A percentile compares a stretch with the other conserved stretches of the same genome.
These are phyloP conservation scores for Saururus chinensis DNA, from an alignment of 164 flowering plant genomes.

Conservation along the genomic window DNA sequence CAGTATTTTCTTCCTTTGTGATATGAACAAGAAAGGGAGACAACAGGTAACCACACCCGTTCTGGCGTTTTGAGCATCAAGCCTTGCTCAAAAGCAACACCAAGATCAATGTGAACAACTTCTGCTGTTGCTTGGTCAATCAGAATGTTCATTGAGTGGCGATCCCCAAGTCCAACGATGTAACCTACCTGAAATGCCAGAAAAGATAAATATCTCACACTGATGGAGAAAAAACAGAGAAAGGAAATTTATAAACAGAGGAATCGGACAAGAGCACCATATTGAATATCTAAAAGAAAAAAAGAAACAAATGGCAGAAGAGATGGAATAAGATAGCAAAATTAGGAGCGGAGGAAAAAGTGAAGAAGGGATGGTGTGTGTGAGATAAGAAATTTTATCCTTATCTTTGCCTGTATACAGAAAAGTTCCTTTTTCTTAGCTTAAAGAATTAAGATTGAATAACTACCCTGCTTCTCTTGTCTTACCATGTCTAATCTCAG, in stretches of 20 bases:
- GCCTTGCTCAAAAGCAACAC: slow-evolving; percentile 99
- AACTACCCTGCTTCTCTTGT: no score
- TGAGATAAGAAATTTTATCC: no score
- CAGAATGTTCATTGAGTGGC: slow-evolving; percentile 91
- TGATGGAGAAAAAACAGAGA: neutral
- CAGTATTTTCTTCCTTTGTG: neutral
- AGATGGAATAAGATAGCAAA: no score
- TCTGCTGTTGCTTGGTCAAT: slow-evolving; percentile 94
- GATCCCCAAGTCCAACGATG: slow-evolving; percentile 97
- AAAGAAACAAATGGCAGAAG: no score
- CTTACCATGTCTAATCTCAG: no score
- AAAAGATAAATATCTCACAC: neutral
- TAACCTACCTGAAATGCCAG: slow-evolving; percentile 67
- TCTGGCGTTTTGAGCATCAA: slow-evolving; percentile 99
- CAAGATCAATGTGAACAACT: slow-evolving; percentile 98
- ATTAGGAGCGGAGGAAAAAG: no score
- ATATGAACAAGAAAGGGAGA: neutral
- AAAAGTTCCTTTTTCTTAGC: no score
- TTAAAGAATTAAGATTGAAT: no score
- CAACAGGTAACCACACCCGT: slow-evolving; percentile 35
- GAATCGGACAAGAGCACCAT: no score
- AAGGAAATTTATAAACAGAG: neutral
- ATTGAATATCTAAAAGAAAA: no score
- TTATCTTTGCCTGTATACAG: no score
- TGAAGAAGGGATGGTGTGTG: no score